Conservation (phyloP, 805 yeast genomes). For the Lipomyces lipofer region DNA sequence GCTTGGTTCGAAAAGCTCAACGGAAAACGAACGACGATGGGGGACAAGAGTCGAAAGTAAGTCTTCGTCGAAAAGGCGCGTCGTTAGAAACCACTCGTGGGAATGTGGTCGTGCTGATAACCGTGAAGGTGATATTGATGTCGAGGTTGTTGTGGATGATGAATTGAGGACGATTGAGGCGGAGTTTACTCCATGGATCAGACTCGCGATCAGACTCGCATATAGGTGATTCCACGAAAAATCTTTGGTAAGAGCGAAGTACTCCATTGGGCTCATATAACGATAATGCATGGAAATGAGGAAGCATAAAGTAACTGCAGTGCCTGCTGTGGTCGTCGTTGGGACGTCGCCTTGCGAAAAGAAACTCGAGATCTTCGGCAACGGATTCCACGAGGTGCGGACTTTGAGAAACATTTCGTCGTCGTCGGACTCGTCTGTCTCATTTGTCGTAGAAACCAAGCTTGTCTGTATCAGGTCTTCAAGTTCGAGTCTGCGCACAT, state of each 20-base stretch:
- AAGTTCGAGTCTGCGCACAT: conserved; percentile 62
- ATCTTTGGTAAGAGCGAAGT: neutral
- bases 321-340: conserved; percentile 28
- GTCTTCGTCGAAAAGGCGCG: neutral
- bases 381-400: conserved; percentile 24
- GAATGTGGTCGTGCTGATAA: too few relatives aligned
- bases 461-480: conserved; percentile 46
- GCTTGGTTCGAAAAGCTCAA: conserved; percentile 18
- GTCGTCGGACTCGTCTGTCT: conserved; percentile 27
- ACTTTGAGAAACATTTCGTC: conserved; percentile 16
- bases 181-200: too few relatives aligned
- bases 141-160: neutral
- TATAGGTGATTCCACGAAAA: neutral
- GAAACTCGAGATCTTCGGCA: conserved; percentile 15
- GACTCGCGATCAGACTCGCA: too few relatives aligned
- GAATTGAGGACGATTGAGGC: neutral
- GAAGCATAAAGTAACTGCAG: conserved; percentile 15
- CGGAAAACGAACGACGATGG: conserved; percentile 2
- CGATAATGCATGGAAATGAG: conserved; percentile 21
- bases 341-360: conserved; percentile 22
- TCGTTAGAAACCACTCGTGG: conserved; percentile 1
- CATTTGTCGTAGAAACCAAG: conserved; percentile 7
- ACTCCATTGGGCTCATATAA: conserved; percentile 11
- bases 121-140: neutral
- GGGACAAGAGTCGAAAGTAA: conserved; percentile 10